Base-by-base conservation (phyloP, 208 protist genomes). In the Trypanosoma vivax region DNA sequence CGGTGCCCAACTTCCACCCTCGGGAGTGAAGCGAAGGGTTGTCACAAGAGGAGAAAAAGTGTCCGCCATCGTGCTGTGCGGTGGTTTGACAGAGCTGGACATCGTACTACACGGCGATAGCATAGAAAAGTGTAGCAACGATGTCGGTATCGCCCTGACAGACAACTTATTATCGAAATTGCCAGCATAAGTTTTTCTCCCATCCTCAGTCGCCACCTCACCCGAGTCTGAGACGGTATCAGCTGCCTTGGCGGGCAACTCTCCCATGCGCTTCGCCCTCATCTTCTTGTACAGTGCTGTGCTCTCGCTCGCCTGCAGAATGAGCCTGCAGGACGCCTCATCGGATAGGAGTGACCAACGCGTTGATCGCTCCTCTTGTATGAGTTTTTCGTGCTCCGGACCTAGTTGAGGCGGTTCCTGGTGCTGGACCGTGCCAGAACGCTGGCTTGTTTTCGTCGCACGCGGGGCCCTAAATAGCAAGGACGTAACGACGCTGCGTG, bases 241-340 rank as follows among this genome's bases (percentile, higher is more conserved):
- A 21, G n/a, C 39, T 19, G n/a, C 10, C 23, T 43, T 7, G 39
- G 10, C 9, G 9, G 6, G 48, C 16, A n/a, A 23, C 5, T 3
- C 16, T 1, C 14, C 18, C 2, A 4, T 5, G 11, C 5, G 6
- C 14, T 37, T 14, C 23, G n/a, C 19, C 21, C 30, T 47, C n/a
- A 2, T 31, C 50, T 19, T 34, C 6, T 14, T 5, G 24, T 43
- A 42, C 35, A 34, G 10, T 14, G 14, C 14, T 16, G n/a, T 29
- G 31, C 37, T 38, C n/a, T 35, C 46, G 5, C 23, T 35, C 28
- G 56, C 47, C 16, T 47, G 46, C 29, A 47, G 16, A 7, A 62
- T 48, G 30, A 62, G 24, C 27, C 46, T 25, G 5, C 7, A 34
- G n/a, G 16, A 48, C 5, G 5, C 5, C 18, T 62, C 46, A 3